Base-by-base conservation (phyloP, 2,329 filamentous ascomycete species). In the Xylaria sp. region DNA sequence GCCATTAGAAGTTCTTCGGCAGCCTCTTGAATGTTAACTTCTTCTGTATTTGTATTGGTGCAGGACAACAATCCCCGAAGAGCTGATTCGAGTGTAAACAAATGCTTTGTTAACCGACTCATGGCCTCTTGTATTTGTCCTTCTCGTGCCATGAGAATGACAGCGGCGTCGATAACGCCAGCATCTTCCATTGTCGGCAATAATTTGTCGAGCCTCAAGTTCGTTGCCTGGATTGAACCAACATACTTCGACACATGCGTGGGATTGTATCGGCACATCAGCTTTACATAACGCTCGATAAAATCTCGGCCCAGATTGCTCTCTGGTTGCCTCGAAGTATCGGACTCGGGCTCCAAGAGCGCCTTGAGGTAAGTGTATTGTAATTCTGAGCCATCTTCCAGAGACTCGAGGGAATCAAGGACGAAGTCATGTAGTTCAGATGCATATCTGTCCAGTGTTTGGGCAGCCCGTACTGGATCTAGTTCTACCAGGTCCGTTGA, bases 121-220 rank as follows among this genome's bases (percentile, higher is more conserved):
- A 99, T 97, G 6, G 94, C 96, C 74, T 91, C 88, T 69, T 89
- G 88, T 13, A 95, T 86, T 75, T 96, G 90, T 0, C 97, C 96
- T 77, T 98, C 94, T 67, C 93, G 89, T 48, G 94, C 93, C 86
- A 99, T 92, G 10, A 99, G 85, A 1, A 97, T 89, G 7, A 99
- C 93, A 0, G 94, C 95, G 4, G 94, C 97, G 82, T 99, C 96
- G 55, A 99, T 89, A 5, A 96, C 93, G 0, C 94, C 94, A 51
- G 91, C 94, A 71, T 92, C 89, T 80, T 99, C 97, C 85, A 99
- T 94, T 0, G 91, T 90, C 3, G 94, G 94, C 8, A 99, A 85
- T 0, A 99, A 86, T 62, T 90, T 87, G 13, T 96, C 92, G 0
- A 99, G 86, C 28, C 90, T 88, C 33, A 99, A 82, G 77, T 98